Base-by-base conservation (phyloP, 1,139 yeast genomes). In the Yamadazyma siamensis region DNA sequence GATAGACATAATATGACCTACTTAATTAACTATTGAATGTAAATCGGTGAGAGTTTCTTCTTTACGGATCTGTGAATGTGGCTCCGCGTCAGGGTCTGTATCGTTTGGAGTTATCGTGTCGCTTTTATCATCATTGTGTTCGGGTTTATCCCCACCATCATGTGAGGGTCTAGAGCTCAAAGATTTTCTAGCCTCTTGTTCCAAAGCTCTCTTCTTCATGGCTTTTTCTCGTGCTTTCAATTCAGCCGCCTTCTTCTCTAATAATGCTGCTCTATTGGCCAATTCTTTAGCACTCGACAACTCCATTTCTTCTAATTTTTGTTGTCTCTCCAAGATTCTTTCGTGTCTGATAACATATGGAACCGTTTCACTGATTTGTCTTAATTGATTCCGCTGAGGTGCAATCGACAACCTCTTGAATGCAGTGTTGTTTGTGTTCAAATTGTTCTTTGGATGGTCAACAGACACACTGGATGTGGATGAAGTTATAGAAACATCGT, bases 311-410 rank as follows among this genome's bases (percentile, higher is more conserved):
- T 83, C 89, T 38, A 83, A 61, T 56, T 80, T 82, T 37, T 79
- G 85, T 50, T 83, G 89, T 54, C 85, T 79, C 36, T 82, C 82
- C 43, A 79, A 61, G 34, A 82, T 71, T 39, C 84, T 71, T 53
- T 83, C 91, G 52, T 83, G 91, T 51, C 85, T 74, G 41, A 83
- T 63, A 21, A 82, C 83, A 44, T 83, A 83, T 20, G 94, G 94
- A 18, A 83, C 86, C 2, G 91, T 83, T 50, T 82, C 91, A 21
- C 88, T 79, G 34, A 83, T 77, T 52, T 79, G 83, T 52, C 94
- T 71, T 44, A 83, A 64, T 55, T 81, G 85, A 44, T 70, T 71
- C 40, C 85, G 72, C 47, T 81, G 83, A 6, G 80, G 80, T 11
- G 61, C 75, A 54, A 63, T 70, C 27, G 81, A 77, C 41, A 75